Evolutionary conservation across 805 yeast species (phyloP).

Genomic region (Jamesozyma piceae): DNA sequence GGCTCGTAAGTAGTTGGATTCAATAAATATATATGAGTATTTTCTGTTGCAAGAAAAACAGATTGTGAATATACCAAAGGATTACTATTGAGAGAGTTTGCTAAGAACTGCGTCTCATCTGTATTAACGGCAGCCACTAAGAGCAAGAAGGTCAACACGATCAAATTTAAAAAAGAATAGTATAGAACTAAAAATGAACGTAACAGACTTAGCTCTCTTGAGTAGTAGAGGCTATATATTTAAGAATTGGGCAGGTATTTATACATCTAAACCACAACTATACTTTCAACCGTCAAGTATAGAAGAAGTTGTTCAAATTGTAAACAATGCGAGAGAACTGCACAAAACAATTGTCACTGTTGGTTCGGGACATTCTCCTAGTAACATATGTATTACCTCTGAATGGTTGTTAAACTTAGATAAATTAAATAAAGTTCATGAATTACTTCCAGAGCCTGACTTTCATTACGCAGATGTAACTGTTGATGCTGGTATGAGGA

Average conservation of each 20-base stretch:
- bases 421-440: conserved; percentile 50
- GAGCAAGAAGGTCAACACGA: too few species aligned
- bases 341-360: conserved; percentile 68
- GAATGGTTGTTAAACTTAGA: conserved; percentile 89
- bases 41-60: too few species aligned
- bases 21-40: too few species aligned
- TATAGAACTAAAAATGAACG: conserved; percentile 4
- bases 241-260: conserved; percentile 82
- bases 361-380: conserved; percentile 94
- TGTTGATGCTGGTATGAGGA: conserved; percentile 87
- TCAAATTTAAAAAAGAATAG: too few species aligned
- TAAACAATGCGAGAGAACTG: conserved; percentile 50
- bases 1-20: too few species aligned
- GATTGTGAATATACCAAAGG: too few species aligned
- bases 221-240: conserved; percentile 29
- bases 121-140: too few species aligned
- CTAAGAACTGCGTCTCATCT: too few species aligned
- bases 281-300: conserved; percentile 67
- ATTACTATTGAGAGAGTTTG: too few species aligned
- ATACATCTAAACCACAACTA: conserved; percentile 62
- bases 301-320: conserved; percentile 61
- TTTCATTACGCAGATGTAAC: conserved; percentile 76
- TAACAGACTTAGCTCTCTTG: background rate
- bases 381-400: conserved; percentile 75
- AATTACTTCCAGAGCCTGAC: conserved; percentile 39